Percentiles rank a stretch among this genome's conserved stretches.
Evolutionary conservation across 2,329 filamentous ascomycete species (phyloP).

Genomic region (Pyrenochaeta sp.): DNA sequence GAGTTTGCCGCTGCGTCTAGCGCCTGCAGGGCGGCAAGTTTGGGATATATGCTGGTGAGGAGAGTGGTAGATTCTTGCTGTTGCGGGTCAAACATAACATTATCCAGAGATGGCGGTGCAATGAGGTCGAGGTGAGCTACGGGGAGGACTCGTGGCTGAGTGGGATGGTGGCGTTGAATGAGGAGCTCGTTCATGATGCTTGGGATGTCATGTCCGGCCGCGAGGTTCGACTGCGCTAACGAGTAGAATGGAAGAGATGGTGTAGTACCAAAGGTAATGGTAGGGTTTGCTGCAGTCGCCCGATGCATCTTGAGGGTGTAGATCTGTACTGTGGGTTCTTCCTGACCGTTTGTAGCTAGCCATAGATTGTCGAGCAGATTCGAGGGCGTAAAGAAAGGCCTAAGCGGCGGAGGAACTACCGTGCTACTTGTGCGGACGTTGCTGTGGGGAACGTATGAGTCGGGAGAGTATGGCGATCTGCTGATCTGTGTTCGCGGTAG

Average conservation of each 20-base stretch:
- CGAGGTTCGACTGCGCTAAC: constrained; percentile 65
- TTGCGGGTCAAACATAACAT: constrained; percentile 34
- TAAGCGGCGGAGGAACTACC: constrained; percentile 31
- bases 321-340: constrained; percentile 50
- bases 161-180: constrained; percentile 51
- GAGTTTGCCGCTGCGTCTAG: constrained; percentile 57
- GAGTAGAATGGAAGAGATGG: constrained; percentile 76
- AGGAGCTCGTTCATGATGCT: constrained; percentile 52
- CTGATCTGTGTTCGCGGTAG: constrained; percentile 73
- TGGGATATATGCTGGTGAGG: constrained; percentile 56
- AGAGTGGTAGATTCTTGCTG: constrained; percentile 43
- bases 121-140: constrained; percentile 51
- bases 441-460: constrained; percentile 55
- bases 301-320: constrained; percentile 53
- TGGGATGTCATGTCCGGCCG: constrained; percentile 61
- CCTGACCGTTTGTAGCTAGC: constrained; percentile 75
- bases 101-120: constrained; percentile 46
- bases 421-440: constrained; percentile 41
- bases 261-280: constrained; percentile 71
- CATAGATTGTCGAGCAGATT: constrained; percentile 72
- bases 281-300: constrained; percentile 54
- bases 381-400: constrained; percentile 57
- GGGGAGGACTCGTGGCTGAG: constrained; percentile 49
- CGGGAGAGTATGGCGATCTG: constrained; percentile 67
- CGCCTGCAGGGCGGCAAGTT: constrained; percentile 56